Evolutionary conservation across 352 stramenopile genomes (phyloP), one percentile per base, ranked within the genome.

Genomic region (Pythium dissimile): DNA sequence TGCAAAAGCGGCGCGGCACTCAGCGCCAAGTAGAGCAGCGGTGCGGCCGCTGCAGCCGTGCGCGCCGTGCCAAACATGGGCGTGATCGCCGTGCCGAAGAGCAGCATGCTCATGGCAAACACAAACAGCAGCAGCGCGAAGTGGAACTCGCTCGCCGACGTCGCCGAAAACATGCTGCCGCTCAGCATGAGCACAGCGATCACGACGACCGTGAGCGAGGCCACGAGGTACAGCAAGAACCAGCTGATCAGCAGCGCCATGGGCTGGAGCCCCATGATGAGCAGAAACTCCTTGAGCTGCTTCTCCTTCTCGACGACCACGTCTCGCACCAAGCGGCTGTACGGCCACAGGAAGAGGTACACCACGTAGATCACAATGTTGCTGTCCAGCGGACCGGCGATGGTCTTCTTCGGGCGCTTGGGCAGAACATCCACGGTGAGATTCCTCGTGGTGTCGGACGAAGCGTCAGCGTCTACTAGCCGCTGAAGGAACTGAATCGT

Each of bases 251-350:
- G 50, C 30, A 93, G 65, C 24, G 80, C 67, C 73, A 88, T 89
- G 0, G 84, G 71, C n/a, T 63, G 62, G 0, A 96, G 35, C 1
- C 89, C 89, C 79, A 96, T 90, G 39, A 97, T 97, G 45, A 95
- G 71, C 67, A 97, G 43, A 54, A 92, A 94, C 46, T 97, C 86
- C 57, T 93, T 92, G 28, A 96, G 64, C 53, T 91, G 77, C 41
- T 79, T 88, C 68, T 97, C 91, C 60, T 97, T 97, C 39, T 97
- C 91, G 30, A 79, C 58, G 31, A 98, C 88, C 18, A 97, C 69
- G 30, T 90, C 77, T 28, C 88, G 88, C 43, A 97, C 74, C 34
- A 97, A 67, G 5, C 84, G 79, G 16, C 75, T 82, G 38, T 88
- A 95, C 6, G 91, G 89, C 73, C 89, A 97, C 45, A 97, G 45